These are phyloP conservation scores for Mrakia frigida DNA, from an alignment of 768 basidiomycete species.

Conservation along the genomic window DNA sequence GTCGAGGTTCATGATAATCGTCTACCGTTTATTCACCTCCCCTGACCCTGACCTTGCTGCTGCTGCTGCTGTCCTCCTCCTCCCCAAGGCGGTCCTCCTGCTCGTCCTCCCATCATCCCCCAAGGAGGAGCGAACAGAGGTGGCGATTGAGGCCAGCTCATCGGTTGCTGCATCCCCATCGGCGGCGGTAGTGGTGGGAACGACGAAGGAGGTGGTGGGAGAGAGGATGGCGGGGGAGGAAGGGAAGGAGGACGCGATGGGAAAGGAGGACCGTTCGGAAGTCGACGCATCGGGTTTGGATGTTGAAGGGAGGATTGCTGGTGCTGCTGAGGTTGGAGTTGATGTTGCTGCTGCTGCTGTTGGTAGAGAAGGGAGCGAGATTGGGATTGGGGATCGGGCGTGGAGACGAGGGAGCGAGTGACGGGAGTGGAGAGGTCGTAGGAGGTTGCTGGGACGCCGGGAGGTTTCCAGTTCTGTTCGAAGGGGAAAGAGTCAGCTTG, in stretches of 20 bases:
- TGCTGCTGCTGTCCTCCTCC: too few relatives aligned
- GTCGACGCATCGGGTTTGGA: constrained; percentile 6
- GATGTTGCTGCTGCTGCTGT: not conserved
- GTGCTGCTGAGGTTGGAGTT: not conserved
- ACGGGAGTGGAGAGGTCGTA: not conserved
- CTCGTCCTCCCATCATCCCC: not conserved
- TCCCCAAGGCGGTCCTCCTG: too few relatives aligned
- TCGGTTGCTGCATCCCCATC: not conserved
- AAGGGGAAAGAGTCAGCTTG: not conserved
- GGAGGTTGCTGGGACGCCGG: not conserved
- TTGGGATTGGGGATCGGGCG: not conserved
- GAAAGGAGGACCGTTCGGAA: constrained; percentile 27
- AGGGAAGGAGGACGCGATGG: constrained; percentile 11
- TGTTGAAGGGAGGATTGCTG: not conserved
- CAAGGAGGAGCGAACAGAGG: not conserved
- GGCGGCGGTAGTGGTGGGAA: not conserved
- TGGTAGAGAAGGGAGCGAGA: not conserved
- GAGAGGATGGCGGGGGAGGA: not conserved
- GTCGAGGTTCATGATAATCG: too few relatives aligned
- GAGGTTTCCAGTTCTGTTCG: constrained; percentile 33
- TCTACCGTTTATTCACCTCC: too few relatives aligned
- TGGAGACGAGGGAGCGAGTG: constrained; percentile 4
- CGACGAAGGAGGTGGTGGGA: not conserved
- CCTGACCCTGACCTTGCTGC: too few relatives aligned
- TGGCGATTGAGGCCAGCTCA: not conserved